A percentile compares a stretch with the other conserved stretches of the same genome.
Conservation (phyloP, 768 basidiomycete species). For the Panaeolus papilionaceus region DNA sequence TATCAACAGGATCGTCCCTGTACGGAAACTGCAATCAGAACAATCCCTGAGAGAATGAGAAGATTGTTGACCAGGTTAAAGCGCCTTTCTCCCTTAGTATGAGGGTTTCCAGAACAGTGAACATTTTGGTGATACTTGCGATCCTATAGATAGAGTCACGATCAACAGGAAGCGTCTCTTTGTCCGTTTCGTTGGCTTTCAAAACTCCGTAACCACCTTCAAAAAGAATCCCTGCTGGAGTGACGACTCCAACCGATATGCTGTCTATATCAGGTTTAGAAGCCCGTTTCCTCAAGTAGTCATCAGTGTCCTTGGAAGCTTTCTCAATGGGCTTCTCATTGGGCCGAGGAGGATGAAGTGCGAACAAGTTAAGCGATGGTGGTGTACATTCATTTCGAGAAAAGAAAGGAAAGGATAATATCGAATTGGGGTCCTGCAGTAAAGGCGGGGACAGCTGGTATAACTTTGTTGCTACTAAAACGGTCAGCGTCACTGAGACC, state of each 20-base stretch:
- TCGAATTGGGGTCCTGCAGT: neutral
- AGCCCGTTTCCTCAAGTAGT: constrained; percentile 34
- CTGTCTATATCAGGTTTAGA: constrained; percentile 50
- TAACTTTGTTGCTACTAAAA: neutral
- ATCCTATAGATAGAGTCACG: constrained; percentile 56
- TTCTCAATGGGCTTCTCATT: constrained; percentile 29
- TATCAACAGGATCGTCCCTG: constrained; percentile 58
- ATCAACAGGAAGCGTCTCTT: constrained; percentile 32
- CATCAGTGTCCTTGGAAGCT: constrained; percentile 32
- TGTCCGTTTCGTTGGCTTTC: constrained; percentile 48
- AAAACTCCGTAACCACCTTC: constrained; percentile 49
- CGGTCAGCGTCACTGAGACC: neutral
- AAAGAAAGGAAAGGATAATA: neutral
- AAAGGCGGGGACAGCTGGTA: neutral
- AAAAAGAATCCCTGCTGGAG: constrained; percentile 50
- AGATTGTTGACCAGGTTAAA: constrained; percentile 39
- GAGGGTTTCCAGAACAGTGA: constrained; percentile 53
- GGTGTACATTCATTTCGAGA: constrained; percentile 22
- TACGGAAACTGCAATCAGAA: neutral
- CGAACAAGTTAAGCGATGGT: constrained; percentile 36
- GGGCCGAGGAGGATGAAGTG: constrained; percentile 32
- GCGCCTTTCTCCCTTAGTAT: constrained; percentile 53
- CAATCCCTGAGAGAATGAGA: neutral
- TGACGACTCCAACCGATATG: constrained; percentile 55
- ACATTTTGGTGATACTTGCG: constrained; percentile 59